phyloP scores from a whole-genome alignment of 2,329 filamentous ascomycete genomes.

The Cordyceps fumosorosea region DNA sequence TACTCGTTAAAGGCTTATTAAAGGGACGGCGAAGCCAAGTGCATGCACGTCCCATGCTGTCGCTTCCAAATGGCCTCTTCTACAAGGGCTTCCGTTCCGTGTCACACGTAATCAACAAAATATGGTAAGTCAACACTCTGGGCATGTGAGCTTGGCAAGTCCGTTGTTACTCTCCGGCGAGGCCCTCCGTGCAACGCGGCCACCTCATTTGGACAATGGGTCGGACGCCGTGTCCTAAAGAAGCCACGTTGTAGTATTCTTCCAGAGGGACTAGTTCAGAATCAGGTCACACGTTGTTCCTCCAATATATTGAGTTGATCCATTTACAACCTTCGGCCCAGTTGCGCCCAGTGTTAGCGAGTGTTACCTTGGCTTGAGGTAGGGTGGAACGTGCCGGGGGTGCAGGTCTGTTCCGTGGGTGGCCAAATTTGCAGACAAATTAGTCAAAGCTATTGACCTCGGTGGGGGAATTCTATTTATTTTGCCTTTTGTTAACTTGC shows the following conservation, averaged over 20 bases:
- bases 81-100: background rate
- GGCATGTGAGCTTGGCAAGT: slow-evolving; percentile 8
- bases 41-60: background rate
- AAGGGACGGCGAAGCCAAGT: background rate
- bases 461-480: too few relatives aligned
- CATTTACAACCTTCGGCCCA: background rate
- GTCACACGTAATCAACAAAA: background rate
- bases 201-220: background rate
- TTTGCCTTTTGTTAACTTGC: too few relatives aligned
- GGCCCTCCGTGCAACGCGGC: background rate
- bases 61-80: background rate
- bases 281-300: background rate
- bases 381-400: too few relatives aligned
- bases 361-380: too few relatives aligned
- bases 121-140: background rate
- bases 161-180: background rate
- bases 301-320: background rate
- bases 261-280: background rate
- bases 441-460: too few relatives aligned
- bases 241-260: background rate
- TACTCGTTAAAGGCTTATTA: background rate
- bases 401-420: too few relatives aligned
- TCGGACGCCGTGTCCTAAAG: background rate
- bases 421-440: too few relatives aligned
- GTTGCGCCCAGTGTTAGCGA: background rate